phyloP scores from a whole-genome alignment of 2,329 filamentous ascomycete species.

The Fusarium continuum region DNA sequence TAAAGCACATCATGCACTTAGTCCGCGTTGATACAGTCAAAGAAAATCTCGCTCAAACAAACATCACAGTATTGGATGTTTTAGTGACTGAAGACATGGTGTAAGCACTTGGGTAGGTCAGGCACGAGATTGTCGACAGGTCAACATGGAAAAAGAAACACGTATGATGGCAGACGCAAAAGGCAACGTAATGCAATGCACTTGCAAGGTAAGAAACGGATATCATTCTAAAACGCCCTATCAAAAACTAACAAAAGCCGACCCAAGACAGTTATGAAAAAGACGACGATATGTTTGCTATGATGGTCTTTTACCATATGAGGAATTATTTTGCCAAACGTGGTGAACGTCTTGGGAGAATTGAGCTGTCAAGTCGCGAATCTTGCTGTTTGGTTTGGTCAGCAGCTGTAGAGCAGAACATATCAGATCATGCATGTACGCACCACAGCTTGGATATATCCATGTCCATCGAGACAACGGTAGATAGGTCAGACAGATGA shows the following conservation, averaged over 20 bases:
- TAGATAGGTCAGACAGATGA: slow-evolving; percentile 43
- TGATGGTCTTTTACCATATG: background rate
- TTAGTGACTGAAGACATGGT: background rate
- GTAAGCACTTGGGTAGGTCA: too few relatives aligned
- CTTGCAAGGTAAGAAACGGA: background rate
- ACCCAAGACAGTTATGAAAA: background rate
- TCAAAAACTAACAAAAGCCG: background rate
- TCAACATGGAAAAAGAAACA: background rate
- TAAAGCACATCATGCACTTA: background rate
- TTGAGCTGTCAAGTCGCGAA: slow-evolving; percentile 33
- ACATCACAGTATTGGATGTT: background rate
- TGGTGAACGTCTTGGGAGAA: slow-evolving; percentile 32
- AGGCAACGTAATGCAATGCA: background rate
- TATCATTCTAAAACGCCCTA: slow-evolving; percentile 25
- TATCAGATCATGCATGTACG: background rate
- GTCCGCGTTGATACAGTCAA: too few relatives aligned
- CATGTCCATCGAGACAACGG: slow-evolving; percentile 46
- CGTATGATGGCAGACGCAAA: background rate
- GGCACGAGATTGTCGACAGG: too few relatives aligned
- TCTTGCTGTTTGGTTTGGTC: slow-evolving; percentile 34
- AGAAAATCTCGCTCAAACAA: too few relatives aligned
- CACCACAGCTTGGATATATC: slow-evolving; percentile 35
- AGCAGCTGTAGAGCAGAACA: too few relatives aligned
- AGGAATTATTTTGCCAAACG: slow-evolving; percentile 21
- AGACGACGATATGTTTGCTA: background rate